These are phyloP conservation scores for Avena sativa DNA, from an alignment of 176 grass and related monocot species.

Conservation along the genomic window DNA sequence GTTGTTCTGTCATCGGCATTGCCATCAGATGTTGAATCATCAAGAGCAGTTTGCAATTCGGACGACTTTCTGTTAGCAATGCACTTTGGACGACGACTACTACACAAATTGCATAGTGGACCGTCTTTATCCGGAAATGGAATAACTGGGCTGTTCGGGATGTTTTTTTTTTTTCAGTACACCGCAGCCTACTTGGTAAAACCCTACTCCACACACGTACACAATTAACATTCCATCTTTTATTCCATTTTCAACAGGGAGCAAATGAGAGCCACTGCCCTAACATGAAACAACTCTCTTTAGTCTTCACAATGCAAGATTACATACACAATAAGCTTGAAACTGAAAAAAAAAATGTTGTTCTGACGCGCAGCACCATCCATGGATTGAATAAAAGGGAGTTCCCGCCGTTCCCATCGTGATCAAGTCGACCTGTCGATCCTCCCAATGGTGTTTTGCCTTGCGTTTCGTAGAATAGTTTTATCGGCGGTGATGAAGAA, in stretches of 20 bases:
- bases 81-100: no score
- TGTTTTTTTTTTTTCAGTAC: no score
- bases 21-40: no score
- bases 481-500: slow-evolving; percentile 94
- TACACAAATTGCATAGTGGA: no score
- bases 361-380: background rate
- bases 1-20: no score
- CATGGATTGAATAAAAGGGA: background rate
- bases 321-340: slow-evolving; percentile 4
- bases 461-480: slow-evolving; percentile 72
- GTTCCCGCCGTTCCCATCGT: background rate
- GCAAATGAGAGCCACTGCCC: background rate
- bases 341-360: background rate
- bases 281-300: background rate
- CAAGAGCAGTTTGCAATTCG: no score
- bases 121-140: no score
- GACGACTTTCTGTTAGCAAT: no score
- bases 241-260: slow-evolving; percentile 33
- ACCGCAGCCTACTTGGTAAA: background rate
- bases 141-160: no score
- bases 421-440: slow-evolving; percentile 62
- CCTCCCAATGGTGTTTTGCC: slow-evolving; percentile 80
- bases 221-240: background rate
- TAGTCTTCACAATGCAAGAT: slow-evolving; percentile 8
- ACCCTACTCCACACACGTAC: background rate